phyloP scores from a whole-genome alignment of 257 asterid species.

The Solanum arcanum region DNA sequence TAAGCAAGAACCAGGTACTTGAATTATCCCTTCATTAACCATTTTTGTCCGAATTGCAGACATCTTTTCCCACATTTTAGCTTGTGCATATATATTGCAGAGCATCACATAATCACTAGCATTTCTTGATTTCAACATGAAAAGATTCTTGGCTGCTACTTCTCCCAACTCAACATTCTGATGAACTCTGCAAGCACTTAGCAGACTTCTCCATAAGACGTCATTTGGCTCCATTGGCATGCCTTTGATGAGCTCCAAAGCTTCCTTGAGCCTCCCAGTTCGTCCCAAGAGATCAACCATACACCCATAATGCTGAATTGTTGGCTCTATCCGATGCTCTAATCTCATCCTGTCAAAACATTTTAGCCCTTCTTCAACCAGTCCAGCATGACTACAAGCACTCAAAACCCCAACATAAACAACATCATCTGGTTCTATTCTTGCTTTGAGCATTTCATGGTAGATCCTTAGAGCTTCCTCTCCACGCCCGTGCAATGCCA shows the following conservation, averaged over 20 bases:
- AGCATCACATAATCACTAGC: slow-evolving; percentile 58
- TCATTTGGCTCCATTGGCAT: slow-evolving; percentile 62
- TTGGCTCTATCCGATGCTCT: slow-evolving; percentile 39
- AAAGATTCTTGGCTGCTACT: slow-evolving; percentile 32
- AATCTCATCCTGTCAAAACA: slow-evolving; percentile 40
- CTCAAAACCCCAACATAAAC: slow-evolving; percentile 56
- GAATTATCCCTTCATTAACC: slow-evolving; percentile 23
- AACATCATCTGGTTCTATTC: slow-evolving; percentile 54
- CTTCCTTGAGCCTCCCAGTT: slow-evolving; percentile 44
- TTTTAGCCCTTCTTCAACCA: slow-evolving; percentile 41
- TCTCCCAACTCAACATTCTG: slow-evolving; percentile 41
- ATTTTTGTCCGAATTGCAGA: slow-evolving; percentile 27
- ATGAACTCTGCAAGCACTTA: slow-evolving; percentile 54
- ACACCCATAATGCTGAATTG: slow-evolving; percentile 75
- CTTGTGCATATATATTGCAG: slow-evolving; percentile 53
- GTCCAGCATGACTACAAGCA: slow-evolving; percentile 57
- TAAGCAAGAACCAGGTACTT: slow-evolving; percentile 43
- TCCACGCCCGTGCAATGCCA: slow-evolving; percentile 51
- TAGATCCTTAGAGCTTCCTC: slow-evolving; percentile 44
- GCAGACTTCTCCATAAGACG: slow-evolving; percentile 65
- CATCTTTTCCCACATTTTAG: slow-evolving; percentile 45
- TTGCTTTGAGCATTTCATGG: slow-evolving; percentile 43
- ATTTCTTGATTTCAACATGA: slow-evolving; percentile 21
- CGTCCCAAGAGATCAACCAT: slow-evolving; percentile 68
- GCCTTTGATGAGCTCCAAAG: slow-evolving; percentile 37